phyloP scores from a whole-genome alignment of 129 eudicot genomes.

The Flaveria sonorensis region DNA sequence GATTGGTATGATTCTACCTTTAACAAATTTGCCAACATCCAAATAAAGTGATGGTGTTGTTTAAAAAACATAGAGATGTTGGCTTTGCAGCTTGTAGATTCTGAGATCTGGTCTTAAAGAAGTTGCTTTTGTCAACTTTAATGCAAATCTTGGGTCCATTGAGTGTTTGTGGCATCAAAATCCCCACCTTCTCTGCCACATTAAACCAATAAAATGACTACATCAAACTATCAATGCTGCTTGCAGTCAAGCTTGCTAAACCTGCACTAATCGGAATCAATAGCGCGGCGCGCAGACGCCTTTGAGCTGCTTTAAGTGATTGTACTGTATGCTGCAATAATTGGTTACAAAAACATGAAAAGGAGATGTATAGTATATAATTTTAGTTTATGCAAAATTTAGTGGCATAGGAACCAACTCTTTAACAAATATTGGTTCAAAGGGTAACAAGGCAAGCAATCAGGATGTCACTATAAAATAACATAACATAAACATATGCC shows the following conservation, averaged over 20 bases:
- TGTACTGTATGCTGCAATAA: neutral
- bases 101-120: conserved; percentile 47
- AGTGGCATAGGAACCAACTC: conserved; percentile 26
- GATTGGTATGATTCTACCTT: conserved; percentile 41
- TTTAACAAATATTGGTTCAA: conserved; percentile 19
- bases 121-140: conserved; percentile 49
- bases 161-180: conserved; percentile 40
- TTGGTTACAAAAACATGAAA: neutral
- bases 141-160: conserved; percentile 50
- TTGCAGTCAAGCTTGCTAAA: neutral
- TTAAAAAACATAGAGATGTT: conserved; percentile 39
- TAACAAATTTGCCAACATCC: conserved; percentile 40
- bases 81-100: conserved; percentile 47
- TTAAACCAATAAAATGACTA: conserved; percentile 11
- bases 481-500: conserved; percentile 40
- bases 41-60: conserved; percentile 39
- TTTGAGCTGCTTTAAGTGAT: neutral
- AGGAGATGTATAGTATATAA: conserved; percentile 4
- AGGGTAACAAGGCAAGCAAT: conserved; percentile 24
- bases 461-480: conserved; percentile 28
- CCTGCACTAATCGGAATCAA: neutral
- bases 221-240: neutral
- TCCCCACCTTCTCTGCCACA: conserved; percentile 33
- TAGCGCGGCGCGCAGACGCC: neutral
- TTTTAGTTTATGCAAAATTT: conserved; percentile 22